A percentile compares a stretch with the other conserved stretches of the same genome.
Conservation (phyloP, 208 protist species). For the Eutreptiella sp. region DNA sequence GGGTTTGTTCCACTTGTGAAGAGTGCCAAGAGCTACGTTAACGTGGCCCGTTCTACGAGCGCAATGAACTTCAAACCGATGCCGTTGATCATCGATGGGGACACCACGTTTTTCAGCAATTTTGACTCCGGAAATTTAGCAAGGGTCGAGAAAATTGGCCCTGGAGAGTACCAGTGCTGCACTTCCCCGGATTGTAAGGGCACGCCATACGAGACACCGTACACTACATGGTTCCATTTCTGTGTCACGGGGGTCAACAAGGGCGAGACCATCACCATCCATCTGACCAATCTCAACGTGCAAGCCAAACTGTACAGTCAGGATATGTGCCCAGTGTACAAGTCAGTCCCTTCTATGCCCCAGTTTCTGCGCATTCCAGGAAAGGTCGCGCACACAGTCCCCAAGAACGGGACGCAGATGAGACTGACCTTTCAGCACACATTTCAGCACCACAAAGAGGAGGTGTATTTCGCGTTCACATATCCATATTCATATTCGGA, state of each 20-base stretch:
- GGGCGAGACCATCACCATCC: slow-evolving; percentile 51
- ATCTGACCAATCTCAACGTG: slow-evolving; percentile 65
- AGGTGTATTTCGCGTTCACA: slow-evolving; percentile 76
- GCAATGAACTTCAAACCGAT: no score
- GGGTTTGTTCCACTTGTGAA: no score
- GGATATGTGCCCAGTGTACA: slow-evolving; percentile 67
- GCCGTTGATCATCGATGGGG: no score
- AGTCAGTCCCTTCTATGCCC: slow-evolving; percentile 46
- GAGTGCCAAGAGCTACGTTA: no score
- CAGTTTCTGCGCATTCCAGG: slow-evolving; percentile 58
- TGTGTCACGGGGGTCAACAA: slow-evolving; percentile 60
- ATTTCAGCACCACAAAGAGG: slow-evolving; percentile 51
- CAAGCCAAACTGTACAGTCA: slow-evolving; percentile 73
- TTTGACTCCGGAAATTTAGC: slow-evolving; percentile 83
- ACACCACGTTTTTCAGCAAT: slow-evolving; percentile 69
- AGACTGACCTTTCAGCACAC: slow-evolving; percentile 66
- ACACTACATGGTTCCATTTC: slow-evolving; percentile 86
- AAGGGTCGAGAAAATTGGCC: slow-evolving; percentile 63
- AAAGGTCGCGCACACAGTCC: slow-evolving; percentile 49
- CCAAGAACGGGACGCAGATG: slow-evolving; percentile 56
- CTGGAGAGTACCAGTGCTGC: slow-evolving; percentile 62
- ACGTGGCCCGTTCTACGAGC: no score
- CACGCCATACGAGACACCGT: slow-evolving; percentile 63
- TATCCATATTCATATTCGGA: slow-evolving; percentile 76
- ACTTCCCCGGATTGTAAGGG: slow-evolving; percentile 70